Conservation (phyloP, 2,329 filamentous ascomycete species). For the Acephala macrosclerotiorum region DNA sequence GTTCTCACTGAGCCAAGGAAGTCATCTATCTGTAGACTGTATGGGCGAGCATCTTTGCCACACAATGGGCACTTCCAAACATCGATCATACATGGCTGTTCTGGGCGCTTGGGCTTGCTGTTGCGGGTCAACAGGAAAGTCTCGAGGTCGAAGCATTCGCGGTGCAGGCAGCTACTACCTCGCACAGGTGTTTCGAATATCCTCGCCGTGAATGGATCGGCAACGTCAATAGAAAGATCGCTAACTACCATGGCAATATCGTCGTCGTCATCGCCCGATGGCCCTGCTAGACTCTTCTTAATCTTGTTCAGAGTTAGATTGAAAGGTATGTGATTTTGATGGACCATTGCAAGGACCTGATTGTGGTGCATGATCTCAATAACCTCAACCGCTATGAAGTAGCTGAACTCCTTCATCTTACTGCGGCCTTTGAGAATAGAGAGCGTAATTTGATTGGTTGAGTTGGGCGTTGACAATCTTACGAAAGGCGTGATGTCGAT, state of each 20-base stretch:
- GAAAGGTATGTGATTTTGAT: slow-evolving; percentile 49
- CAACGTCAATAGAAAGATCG: slow-evolving; percentile 66
- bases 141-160: slow-evolving; percentile 89
- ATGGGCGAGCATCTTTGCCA: slow-evolving; percentile 76
- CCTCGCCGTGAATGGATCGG: slow-evolving; percentile 70
- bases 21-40: slow-evolving; percentile 73
- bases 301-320: slow-evolving; percentile 64
- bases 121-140: slow-evolving; percentile 76
- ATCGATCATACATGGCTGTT: slow-evolving; percentile 66
- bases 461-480: slow-evolving; percentile 23
- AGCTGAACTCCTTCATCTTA: slow-evolving; percentile 51
- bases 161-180: slow-evolving; percentile 73
- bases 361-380: slow-evolving; percentile 62
- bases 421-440: slow-evolving; percentile 35
- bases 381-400: slow-evolving; percentile 74
- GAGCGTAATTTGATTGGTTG: slow-evolving; percentile 31
- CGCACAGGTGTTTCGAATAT: slow-evolving; percentile 78
- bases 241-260: slow-evolving; percentile 67
- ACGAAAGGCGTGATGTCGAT: slow-evolving; percentile 71
- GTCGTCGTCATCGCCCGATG: slow-evolving; percentile 56
- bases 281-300: slow-evolving; percentile 54
- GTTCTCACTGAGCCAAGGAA: slow-evolving; percentile 72
- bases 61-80: slow-evolving; percentile 92
- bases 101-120: slow-evolving; percentile 52
- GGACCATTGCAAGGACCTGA: slow-evolving; percentile 51